phyloP scores from a whole-genome alignment of 2,329 filamentous ascomycete genomes.

The Daldinia sp. region DNA sequence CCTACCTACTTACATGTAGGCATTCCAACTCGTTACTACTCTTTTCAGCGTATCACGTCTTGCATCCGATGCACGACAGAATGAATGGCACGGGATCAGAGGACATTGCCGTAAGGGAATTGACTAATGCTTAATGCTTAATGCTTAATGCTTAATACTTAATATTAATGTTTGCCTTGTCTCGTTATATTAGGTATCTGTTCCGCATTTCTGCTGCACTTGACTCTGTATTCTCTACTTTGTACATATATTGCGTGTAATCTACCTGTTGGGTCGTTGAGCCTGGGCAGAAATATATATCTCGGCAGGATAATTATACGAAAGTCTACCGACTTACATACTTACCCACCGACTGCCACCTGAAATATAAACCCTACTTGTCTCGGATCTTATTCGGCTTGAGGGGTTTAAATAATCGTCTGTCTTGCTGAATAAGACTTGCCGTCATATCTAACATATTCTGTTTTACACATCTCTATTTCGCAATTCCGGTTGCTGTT shows the following conservation, averaged over 20 bases:
- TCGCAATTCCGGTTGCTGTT: not conserved
- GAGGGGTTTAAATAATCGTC: not conserved
- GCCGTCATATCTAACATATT: slow-evolving; percentile 2
- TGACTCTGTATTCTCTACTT: too few species aligned
- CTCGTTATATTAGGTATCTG: slow-evolving; percentile 2
- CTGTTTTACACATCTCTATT: not conserved
- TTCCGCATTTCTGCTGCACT: too few species aligned
- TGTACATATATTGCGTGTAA: slow-evolving; percentile 15
- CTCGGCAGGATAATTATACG: slow-evolving; percentile 28
- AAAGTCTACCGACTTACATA: not conserved
- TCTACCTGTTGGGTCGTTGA: slow-evolving; percentile 21
- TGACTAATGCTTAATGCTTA: slow-evolving; percentile 33
- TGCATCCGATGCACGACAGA: slow-evolving; percentile 24
- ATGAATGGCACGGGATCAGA: slow-evolving; percentile 28
- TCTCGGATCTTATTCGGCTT: slow-evolving; percentile 11
- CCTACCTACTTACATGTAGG: not conserved
- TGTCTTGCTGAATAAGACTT: not conserved
- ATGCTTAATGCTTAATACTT: slow-evolving; percentile 28
- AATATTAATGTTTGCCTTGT: slow-evolving; percentile 22
- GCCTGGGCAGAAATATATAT: slow-evolving; percentile 23
- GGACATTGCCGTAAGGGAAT: slow-evolving; percentile 15
- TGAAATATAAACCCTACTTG: slow-evolving; percentile 1
- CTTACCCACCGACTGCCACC: not conserved
- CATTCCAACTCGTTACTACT: slow-evolving; percentile 26
- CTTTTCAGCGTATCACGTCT: slow-evolving; percentile 30